A percentile compares a stretch with the other conserved stretches of the same genome.
Evolutionary conservation across 805 yeast species (phyloP).

Genomic region (Gaillardinia entomophila): DNA sequence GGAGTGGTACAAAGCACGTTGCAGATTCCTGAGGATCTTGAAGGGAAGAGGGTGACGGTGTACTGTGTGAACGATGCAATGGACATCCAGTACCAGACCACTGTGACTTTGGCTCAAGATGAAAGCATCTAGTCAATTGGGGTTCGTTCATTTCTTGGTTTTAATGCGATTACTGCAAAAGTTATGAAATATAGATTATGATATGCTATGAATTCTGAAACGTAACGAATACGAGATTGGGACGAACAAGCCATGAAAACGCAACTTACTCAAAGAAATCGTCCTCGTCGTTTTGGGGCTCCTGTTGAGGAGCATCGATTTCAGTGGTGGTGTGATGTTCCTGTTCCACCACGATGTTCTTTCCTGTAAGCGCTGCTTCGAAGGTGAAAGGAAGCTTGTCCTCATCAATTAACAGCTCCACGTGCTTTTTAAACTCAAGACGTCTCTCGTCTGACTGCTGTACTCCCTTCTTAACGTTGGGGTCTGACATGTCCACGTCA

Average conservation of each 20-base stretch:
- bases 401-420: constrained; percentile 46
- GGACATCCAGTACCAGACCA: constrained; percentile 45
- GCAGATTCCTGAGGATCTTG: constrained; percentile 43
- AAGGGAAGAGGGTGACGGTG: constrained; percentile 42
- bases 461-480: constrained; percentile 37
- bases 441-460: constrained; percentile 38
- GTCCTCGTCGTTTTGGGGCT: constrained; percentile 17
- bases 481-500: constrained; percentile 12
- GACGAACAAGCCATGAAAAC: no score
- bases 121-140: not conserved
- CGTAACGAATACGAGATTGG: not conserved
- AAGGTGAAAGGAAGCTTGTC: constrained; percentile 50
- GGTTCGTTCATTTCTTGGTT: no score
- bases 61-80: constrained; percentile 62
- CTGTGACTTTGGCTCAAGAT: no score
- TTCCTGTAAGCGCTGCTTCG: constrained; percentile 41
- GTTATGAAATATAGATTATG: not conserved
- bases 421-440: constrained; percentile 40
- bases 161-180: not conserved
- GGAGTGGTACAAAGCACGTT: constrained; percentile 41
- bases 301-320: constrained; percentile 46
- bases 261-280: constrained; percentile 25
- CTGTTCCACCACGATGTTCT: constrained; percentile 19
- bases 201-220: not conserved
- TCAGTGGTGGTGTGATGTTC: constrained; percentile 16